Percentiles rank a stretch among this genome's conserved stretches.
phyloP scores from a whole-genome alignment of 208 protist species.

The Acanthamoeba lenticulata region DNA sequence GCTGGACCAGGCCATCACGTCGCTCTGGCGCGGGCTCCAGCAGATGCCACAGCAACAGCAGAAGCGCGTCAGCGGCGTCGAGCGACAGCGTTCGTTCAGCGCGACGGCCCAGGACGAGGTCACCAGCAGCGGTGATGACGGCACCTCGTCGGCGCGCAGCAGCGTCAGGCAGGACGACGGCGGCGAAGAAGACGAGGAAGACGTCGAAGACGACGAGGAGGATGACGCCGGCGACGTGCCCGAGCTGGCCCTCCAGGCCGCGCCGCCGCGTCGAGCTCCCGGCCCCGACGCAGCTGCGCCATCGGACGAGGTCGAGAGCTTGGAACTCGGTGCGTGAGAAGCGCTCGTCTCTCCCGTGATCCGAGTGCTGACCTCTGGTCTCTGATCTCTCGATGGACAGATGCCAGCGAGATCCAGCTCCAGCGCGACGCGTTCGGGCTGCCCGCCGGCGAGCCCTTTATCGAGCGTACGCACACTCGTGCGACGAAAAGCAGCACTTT shows the following conservation, averaged over 20 bases:
- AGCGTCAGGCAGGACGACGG: background rate
- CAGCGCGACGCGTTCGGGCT: background rate
- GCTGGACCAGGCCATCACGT: too few relatives aligned
- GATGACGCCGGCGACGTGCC: background rate
- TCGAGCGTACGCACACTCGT: background rate
- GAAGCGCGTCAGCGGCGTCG: background rate
- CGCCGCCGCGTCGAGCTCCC: background rate
- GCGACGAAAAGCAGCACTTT: background rate
- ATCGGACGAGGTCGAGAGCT: background rate
- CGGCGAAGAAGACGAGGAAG: background rate
- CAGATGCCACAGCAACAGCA: background rate
- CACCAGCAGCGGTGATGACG: background rate
- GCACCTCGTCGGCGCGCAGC: too few relatives aligned
- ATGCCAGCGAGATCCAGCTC: background rate
- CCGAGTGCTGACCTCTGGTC: background rate
- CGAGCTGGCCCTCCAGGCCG: background rate
- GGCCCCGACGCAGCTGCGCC: background rate
- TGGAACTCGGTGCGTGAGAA: background rate
- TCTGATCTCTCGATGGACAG: background rate
- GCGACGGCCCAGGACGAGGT: background rate
- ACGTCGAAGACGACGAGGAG: background rate
- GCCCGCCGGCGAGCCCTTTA: constrained; percentile 8
- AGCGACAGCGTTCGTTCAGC: background rate
- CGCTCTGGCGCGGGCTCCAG: background rate
- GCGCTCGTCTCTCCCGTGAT: background rate